Conservation (phyloP, 2,329 filamentous ascomycete genomes). For the Alternaria metachromatica region DNA sequence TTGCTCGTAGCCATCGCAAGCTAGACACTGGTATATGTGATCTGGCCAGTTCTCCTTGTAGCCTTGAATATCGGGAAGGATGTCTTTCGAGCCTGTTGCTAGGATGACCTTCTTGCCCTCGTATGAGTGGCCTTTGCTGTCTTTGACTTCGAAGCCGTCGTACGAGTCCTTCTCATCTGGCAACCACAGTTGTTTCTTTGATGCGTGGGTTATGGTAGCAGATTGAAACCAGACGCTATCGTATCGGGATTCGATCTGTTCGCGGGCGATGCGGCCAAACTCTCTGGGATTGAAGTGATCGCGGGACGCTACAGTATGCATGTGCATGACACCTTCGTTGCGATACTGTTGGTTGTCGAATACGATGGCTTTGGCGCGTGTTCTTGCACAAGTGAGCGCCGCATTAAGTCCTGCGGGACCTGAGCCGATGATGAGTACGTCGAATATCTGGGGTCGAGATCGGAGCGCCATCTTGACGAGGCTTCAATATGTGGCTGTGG, state of each 20-base stretch:
- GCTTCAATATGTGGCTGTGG: not conserved
- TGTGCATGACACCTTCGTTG: slow-evolving; percentile 52
- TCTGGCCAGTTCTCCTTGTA: slow-evolving; percentile 62
- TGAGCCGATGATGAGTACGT: slow-evolving; percentile 47
- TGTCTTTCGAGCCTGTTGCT: slow-evolving; percentile 61
- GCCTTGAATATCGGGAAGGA: slow-evolving; percentile 59
- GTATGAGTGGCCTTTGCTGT: slow-evolving; percentile 54
- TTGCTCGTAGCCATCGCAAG: slow-evolving; percentile 67
- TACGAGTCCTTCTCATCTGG: slow-evolving; percentile 23
- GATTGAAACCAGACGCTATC: slow-evolving; percentile 44
- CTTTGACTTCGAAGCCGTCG: slow-evolving; percentile 50
- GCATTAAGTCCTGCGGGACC: slow-evolving; percentile 56
- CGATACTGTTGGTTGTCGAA: slow-evolving; percentile 54
- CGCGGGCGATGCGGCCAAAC: slow-evolving; percentile 41
- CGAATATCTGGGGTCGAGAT: slow-evolving; percentile 16
- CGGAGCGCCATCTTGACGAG: slow-evolving; percentile 2
- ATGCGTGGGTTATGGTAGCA: slow-evolving; percentile 26
- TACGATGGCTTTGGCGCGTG: slow-evolving; percentile 50
- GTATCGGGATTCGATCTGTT: slow-evolving; percentile 48
- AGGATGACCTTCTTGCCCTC: slow-evolving; percentile 62
- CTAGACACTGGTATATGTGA: slow-evolving; percentile 63
- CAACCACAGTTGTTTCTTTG: slow-evolving; percentile 27
- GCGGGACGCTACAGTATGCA: slow-evolving; percentile 51
- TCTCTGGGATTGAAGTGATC: slow-evolving; percentile 37
- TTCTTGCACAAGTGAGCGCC: slow-evolving; percentile 50